Percentiles rank a stretch among this genome's conserved stretches.
Conservation (phyloP, 129 eudicot species). For the Pseudognaphalium luteoalbum region DNA sequence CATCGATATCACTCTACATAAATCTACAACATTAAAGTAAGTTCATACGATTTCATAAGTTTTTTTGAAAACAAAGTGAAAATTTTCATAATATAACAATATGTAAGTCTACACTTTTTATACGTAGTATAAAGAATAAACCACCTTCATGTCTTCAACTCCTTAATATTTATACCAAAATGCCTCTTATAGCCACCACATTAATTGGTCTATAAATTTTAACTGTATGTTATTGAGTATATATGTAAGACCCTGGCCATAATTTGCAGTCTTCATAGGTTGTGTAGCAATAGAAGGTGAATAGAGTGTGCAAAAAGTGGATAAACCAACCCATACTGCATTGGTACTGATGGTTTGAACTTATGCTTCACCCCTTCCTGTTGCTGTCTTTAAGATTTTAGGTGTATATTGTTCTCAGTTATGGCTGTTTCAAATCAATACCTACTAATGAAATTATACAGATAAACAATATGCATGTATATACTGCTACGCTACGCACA, state of each 20-base stretch:
- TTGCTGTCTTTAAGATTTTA: neutral
- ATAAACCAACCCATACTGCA: neutral
- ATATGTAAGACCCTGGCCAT: no score
- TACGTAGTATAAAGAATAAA: neutral
- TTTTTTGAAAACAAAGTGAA: neutral
- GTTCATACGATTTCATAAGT: neutral
- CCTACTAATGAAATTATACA: neutral
- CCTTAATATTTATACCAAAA: neutral
- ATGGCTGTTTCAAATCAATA: neutral
- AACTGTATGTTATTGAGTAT: no score
- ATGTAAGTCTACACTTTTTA: neutral
- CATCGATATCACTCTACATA: neutral
- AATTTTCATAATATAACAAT: neutral
- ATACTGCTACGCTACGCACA: no score
- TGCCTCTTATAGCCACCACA: neutral
- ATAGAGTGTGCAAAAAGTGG: no score
- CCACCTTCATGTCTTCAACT: neutral
- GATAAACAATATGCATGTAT: no score
- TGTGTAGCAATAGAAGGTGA: no score
- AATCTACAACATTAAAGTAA: neutral
- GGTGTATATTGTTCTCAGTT: neutral
- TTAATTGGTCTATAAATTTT: no score
- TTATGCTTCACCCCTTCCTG: neutral
- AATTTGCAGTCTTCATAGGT: no score
- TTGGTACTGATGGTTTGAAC: neutral